Base-by-base conservation (phyloP, 306 rosid species). In the Ormosia semicastrata region DNA sequence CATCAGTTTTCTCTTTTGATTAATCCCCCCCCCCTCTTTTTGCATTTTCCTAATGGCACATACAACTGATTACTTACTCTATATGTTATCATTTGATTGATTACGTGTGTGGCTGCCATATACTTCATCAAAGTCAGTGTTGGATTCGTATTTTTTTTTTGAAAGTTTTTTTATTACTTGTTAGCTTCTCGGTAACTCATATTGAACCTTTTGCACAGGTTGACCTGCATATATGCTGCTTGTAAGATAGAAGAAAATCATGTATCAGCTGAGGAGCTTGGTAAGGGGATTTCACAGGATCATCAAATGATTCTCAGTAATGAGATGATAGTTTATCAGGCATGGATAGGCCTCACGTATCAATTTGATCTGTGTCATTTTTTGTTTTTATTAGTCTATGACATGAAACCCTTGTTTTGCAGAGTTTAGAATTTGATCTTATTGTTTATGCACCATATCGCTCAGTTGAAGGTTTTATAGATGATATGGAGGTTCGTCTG, bases 191-290 rank as follows among this genome's bases (percentile, higher is more conserved):
- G 40, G 5, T 62, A 67, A 71, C 71, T 71, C 34, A 24, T 44
- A 79, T 78, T 15, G 30, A 72, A 44, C 41, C 69, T 46, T 41
- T 64, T 83, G 32, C 81, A 80, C 92, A 95, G 99, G 97, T 87
- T 95, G 83, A 95, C 99, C 67, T 95, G 99, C 85, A 93, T 95
- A 81, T 95, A 95, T 83, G 97, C 94, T 64, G 94, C 97, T 84
- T 95, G 99, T 85, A 95, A 95, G 89, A 93, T 95, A 86, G 99
- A 95, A 91, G 99, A 95, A 89, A 96, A 90, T 82, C 99, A 93
- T 58, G 98, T 95, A 7, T 95, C 99, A 44, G 98, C 97, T n/a
- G 99, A 96, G 94, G 99, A 95, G 99, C 94, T 93, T 60, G 99
- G 99, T 85, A 93, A 93, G 90, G 98, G 99, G 87, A 96, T 96